Evolutionary conservation across 345 rosid genomes (phyloP), one percentile per base, ranked within the genome.

Genomic region (Firmiana major): DNA sequence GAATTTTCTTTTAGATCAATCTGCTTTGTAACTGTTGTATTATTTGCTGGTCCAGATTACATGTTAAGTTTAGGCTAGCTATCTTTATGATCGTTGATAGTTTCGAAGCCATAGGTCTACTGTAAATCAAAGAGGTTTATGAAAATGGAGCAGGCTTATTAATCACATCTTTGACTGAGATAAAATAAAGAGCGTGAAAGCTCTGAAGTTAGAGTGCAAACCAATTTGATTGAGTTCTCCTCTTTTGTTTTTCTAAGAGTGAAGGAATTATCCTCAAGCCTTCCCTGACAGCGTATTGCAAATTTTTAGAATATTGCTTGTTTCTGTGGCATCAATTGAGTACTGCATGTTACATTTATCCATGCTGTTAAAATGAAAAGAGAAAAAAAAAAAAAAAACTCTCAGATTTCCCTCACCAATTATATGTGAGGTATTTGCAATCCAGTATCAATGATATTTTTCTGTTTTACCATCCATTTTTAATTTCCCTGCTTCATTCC

Each of bases 401-500:
- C 70, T 64, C 1, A 3, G 57, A 11, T 69, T n/a, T 48, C 57
- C 36, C 11, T 13, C 9, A 3, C 10, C 1, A 26, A 58, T 5
- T 24, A 10, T 11, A 0, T 28, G 36, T 58, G 26, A 12, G 11
- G 36, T 26, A 26, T 60, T 60, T 60, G 36, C 36, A 11, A 55
- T 54, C 59, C 59, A 19, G 11, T 22, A 10, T 0, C 31, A 22
- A 58, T 22, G 59, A n/a, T 1, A n/a, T 1, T 55, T 55, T 63
- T 19, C 9, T 31, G 3, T 68, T 46, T 26, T 24, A 28, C 28
- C 9, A 10, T 49, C 40, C 46, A 19, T 63, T 59, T 71, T 40
- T 45, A 11, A 45, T 76, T 71, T 69, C 28, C 81, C 60, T 26
- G 63, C 54, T 72, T 77, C 15, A 22, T 73, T 89, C 86, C 93